Evolutionary conservation across 2,329 filamentous ascomycete species (phyloP).

Genomic region (Geosmithia putterillii): DNA sequence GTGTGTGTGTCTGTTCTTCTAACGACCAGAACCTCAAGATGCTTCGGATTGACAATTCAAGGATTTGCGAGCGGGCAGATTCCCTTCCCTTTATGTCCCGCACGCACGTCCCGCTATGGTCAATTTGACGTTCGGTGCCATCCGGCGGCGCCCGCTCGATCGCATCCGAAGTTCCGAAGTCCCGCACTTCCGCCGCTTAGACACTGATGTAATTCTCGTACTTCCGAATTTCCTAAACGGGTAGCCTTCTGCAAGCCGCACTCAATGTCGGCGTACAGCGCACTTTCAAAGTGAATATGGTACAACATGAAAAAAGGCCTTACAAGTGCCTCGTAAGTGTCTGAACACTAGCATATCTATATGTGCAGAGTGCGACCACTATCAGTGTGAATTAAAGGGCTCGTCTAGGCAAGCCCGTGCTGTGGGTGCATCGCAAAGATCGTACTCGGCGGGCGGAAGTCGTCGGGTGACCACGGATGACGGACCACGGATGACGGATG

Average conservation of each 20-base stretch:
- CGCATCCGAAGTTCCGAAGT: not conserved
- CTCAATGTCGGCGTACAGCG: no score
- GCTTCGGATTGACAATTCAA: not conserved
- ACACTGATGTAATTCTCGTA: not conserved
- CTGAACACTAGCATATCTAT: no score
- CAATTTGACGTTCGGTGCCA: not conserved
- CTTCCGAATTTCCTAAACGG: not conserved
- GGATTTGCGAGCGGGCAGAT: not conserved
- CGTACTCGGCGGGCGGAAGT: no score
- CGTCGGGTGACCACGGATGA: no score
- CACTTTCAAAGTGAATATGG: not conserved
- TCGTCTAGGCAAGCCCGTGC: no score
- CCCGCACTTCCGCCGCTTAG: not conserved
- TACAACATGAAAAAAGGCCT: no score
- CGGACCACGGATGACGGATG: no score
- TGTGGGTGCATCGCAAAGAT: no score
- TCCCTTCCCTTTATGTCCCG: not conserved
- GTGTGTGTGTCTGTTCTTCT: not conserved
- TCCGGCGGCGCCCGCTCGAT: not conserved
- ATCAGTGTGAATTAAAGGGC: no score
- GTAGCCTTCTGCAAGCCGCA: not conserved
- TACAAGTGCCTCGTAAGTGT: no score
- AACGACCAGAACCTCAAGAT: not conserved
- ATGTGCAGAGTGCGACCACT: no score
- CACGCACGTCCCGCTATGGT: not conserved